phyloP scores from a whole-genome alignment of 2,329 filamentous ascomycete genomes.

The Fusarium nisikadoi region DNA sequence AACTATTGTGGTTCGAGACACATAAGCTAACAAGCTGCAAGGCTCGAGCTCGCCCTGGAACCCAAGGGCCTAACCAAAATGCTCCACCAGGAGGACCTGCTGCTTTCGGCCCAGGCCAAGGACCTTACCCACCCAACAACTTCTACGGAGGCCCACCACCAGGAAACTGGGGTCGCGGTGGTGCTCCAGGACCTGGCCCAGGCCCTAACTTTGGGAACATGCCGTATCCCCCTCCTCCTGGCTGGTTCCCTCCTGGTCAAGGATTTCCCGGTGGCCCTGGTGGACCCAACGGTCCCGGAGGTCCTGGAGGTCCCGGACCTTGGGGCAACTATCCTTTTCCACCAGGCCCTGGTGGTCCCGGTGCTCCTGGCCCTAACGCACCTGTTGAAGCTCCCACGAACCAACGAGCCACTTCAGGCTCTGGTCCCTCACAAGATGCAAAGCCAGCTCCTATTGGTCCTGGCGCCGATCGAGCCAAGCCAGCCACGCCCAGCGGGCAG shows the following conservation, averaged over 20 bases:
- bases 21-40: conserved; percentile 44
- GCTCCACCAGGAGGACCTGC: conserved; percentile 50
- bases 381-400: conserved; percentile 68
- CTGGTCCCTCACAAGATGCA: conserved; percentile 48
- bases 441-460: conserved; percentile 65
- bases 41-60: conserved; percentile 55
- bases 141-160: conserved; percentile 63
- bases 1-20: conserved; percentile 42
- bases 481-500: conserved; percentile 57
- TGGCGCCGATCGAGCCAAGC: conserved; percentile 59
- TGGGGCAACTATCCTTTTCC: conserved; percentile 71
- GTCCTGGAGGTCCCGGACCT: conserved; percentile 70
- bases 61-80: conserved; percentile 48
- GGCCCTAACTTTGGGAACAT: conserved; percentile 76
- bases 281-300: conserved; percentile 69
- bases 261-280: conserved; percentile 67
- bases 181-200: conserved; percentile 63
- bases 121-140: conserved; percentile 58
- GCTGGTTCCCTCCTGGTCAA: conserved; percentile 83
- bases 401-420: conserved; percentile 63
- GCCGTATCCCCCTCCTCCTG: conserved; percentile 80
- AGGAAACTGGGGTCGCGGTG: conserved; percentile 65
- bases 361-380: conserved; percentile 50
- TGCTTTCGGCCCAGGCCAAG: conserved; percentile 57
- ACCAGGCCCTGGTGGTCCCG: conserved; percentile 63